These are phyloP conservation scores for Crithidia brevicula DNA, from an alignment of 208 protist genomes.

Conservation along the genomic window DNA sequence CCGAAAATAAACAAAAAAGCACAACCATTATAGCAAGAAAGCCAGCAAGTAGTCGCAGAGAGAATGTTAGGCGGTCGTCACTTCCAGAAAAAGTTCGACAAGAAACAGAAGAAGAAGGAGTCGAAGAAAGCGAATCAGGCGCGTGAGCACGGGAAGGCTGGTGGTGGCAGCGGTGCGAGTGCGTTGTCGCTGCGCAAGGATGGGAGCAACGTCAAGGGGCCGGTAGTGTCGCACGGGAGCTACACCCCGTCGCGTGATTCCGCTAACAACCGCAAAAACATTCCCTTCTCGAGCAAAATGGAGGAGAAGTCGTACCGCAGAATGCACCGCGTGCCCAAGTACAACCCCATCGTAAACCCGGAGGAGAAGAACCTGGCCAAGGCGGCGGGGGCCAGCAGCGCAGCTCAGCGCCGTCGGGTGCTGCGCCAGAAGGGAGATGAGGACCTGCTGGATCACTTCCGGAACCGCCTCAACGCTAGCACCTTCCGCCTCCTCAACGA, in stretches of 20 bases:
- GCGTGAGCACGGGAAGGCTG: conserved; percentile 1
- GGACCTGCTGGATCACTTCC: conserved; percentile 83
- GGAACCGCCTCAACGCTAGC: conserved; percentile 81
- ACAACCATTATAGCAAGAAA: too few relatives aligned
- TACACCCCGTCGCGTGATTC: conserved; percentile 55
- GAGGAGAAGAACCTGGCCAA: conserved; percentile 30
- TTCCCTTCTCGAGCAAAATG: conserved; percentile 68
- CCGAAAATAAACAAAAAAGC: too few relatives aligned
- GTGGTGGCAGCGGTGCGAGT: background rate
- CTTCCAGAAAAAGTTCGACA: conserved; percentile 73
- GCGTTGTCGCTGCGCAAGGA: conserved; percentile 27
- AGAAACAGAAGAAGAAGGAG: conserved; percentile 67
- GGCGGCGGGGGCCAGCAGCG: conserved; percentile 68
- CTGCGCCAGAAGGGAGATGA: conserved; percentile 74
- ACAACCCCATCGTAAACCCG: conserved; percentile 42
- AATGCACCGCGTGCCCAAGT: conserved; percentile 60
- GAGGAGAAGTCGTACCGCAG: conserved; percentile 64
- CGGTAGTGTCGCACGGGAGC: conserved; percentile 68
- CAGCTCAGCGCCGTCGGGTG: conserved; percentile 83
- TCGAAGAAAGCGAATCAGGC: conserved; percentile 38
- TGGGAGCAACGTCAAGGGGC: conserved; percentile 71
- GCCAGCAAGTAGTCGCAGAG: background rate
- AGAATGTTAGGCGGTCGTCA: conserved; percentile 69
- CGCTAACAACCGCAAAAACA: conserved; percentile 74
- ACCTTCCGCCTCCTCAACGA: conserved; percentile 91